Base-by-base conservation (phyloP, 1,284 basidiomycete genomes). In the Rugosomyces carneus region DNA sequence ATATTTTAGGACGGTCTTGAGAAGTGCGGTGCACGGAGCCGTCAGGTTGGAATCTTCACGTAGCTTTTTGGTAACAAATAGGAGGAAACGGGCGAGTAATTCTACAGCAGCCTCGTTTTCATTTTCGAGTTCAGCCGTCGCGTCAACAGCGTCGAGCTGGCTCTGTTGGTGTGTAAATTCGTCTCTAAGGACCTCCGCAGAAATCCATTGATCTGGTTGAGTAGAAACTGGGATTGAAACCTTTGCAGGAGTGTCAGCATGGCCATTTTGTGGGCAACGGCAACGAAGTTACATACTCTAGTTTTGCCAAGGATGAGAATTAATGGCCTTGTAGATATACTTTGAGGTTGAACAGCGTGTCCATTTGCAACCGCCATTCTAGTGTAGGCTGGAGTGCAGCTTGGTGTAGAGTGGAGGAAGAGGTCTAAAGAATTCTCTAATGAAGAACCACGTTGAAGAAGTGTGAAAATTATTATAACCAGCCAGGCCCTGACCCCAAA, bases 211-310 rank as follows among this genome's bases (percentile, higher is more conserved):
- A 61, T 90, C 79, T 53, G 72, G 59, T 32, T 73, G 72, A 15
- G 87, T 83, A 40, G 89, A 84, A 52, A 94, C 87, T 48, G 88
- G 90, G 63, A 95, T 82, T 53, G 85, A 84, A 54, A 94, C 65
- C 87, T 90, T 55, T 29, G 21, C 40, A 38, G 54, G 48, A 32
- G 26, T 44, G 29, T 57, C 50, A 34, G 55, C 21, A 7, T 23
- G 21, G 21, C 21, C 3, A 7, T 23, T 23, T 44, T 43, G 37
- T 42, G 41, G 37, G 51, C 47, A 51, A 50, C 31, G 45, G 6
- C 2, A 51, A 57, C 50, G 9, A 21, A 37, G 40, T 49, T 58
- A 73, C 81, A 62, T 61, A 88, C 84, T 76, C 83, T 84, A 72
- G 75, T 70, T 58, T 75, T 70, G 52, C 77, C 77, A 43, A 75